phyloP scores from a whole-genome alignment of 2,329 filamentous ascomycete species.

The Cladosporium phlei region DNA sequence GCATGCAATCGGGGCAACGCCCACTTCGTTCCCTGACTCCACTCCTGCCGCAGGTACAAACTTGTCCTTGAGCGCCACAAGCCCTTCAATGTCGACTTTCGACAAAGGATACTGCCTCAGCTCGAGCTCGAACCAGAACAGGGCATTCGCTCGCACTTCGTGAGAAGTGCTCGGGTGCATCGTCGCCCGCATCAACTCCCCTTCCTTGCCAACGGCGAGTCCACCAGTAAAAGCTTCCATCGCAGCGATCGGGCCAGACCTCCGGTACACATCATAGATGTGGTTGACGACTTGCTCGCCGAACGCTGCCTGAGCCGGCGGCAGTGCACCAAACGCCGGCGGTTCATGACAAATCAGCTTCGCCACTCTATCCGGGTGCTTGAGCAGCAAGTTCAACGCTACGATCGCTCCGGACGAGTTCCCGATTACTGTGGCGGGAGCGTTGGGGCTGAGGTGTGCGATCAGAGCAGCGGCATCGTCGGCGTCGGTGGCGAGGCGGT shows the following conservation, averaged over 20 bases:
- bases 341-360: neutral
- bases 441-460: neutral
- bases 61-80: neutral
- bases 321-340: neutral
- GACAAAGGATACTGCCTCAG: neutral
- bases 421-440: conserved; percentile 11
- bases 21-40: neutral
- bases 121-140: neutral
- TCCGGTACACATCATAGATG: neutral
- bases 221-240: neutral
- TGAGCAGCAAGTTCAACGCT: conserved; percentile 3
- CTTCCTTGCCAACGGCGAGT: neutral
- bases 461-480: conserved; percentile 26
- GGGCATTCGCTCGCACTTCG: neutral
- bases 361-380: conserved; percentile 6
- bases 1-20: neutral
- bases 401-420: conserved; percentile 14
- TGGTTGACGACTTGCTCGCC: neutral
- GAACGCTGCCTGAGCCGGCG: neutral
- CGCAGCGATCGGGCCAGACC: neutral
- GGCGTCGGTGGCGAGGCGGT: conserved; percentile 28
- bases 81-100: neutral
- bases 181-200: neutral
- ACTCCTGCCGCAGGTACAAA: neutral
- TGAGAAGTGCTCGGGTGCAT: neutral